Evolutionary conservation across 2,329 filamentous ascomycete genomes (phyloP).

Genomic region (Rhynchosporium agropyri): DNA sequence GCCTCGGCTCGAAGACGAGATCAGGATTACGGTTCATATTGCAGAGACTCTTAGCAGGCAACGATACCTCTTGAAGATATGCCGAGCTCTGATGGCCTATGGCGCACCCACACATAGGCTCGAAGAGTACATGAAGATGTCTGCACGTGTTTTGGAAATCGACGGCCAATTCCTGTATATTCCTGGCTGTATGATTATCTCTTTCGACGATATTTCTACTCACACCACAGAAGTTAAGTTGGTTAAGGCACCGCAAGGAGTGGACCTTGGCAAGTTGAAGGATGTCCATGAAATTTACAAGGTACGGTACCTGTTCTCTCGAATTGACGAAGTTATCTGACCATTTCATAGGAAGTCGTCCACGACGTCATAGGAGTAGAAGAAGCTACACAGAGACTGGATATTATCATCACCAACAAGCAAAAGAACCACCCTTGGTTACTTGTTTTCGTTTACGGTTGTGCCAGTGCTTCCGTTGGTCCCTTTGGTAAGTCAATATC

Average conservation of each 20-base stretch:
- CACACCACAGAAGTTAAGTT: conserved; percentile 82
- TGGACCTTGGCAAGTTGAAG: conserved; percentile 73
- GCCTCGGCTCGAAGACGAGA: conserved; percentile 43
- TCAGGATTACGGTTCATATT: conserved; percentile 59
- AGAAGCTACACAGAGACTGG: conserved; percentile 64
- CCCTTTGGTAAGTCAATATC: conserved; percentile 55
- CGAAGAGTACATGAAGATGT: conserved; percentile 91
- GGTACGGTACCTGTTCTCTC: conserved; percentile 11
- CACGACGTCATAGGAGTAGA: conserved; percentile 75
- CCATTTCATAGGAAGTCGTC: conserved; percentile 58
- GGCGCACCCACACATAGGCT: conserved; percentile 89
- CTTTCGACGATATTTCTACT: conserved; percentile 74
- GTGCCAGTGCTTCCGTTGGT: conserved; percentile 71
- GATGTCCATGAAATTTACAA: conserved; percentile 81
- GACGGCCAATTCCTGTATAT: conserved; percentile 89
- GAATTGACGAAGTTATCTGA: background rate
- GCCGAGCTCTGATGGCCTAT: conserved; percentile 83
- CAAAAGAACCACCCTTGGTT: conserved; percentile 55
- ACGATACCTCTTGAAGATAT: conserved; percentile 81
- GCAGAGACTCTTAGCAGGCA: conserved; percentile 76
- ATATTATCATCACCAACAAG: conserved; percentile 54
- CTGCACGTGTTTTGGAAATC: conserved; percentile 83
- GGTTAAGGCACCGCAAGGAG: conserved; percentile 67
- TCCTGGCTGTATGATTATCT: conserved; percentile 91
- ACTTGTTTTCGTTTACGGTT: conserved; percentile 66